Percentiles rank a stretch among this genome's conserved stretches.
phyloP scores from a whole-genome alignment of 129 eudicot genomes.

The Artemisia annua region DNA sequence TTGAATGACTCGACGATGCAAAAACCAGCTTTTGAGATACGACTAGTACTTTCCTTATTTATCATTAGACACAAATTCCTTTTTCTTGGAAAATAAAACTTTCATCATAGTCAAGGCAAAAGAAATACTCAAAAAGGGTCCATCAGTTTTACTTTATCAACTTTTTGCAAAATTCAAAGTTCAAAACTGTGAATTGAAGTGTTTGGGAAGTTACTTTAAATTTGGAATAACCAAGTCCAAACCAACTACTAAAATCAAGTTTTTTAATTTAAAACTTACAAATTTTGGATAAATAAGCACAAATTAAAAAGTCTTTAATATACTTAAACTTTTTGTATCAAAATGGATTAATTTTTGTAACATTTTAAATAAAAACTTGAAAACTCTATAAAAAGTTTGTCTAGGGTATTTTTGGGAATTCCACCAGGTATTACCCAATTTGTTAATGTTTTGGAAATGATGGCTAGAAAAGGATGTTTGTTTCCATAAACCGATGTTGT shows the following conservation, averaged over 20 bases:
- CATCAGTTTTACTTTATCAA: not conserved
- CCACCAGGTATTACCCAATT: constrained; percentile 28
- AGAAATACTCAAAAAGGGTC: constrained; percentile 14
- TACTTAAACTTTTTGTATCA: no score
- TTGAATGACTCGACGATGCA: constrained; percentile 60
- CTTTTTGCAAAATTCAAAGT: not conserved
- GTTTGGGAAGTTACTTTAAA: no score
- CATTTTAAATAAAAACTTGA: not conserved
- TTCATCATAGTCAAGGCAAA: constrained; percentile 27
- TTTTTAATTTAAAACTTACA: no score
- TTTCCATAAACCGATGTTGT: constrained; percentile 30
- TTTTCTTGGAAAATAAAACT: constrained; percentile 37
- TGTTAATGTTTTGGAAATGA: constrained; percentile 36
- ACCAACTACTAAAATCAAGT: no score
- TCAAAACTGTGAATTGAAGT: no score
- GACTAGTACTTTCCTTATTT: constrained; percentile 40
- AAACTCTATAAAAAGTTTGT: constrained; percentile 9
- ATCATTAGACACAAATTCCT: constrained; percentile 40
- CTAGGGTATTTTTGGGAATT: constrained; percentile 41
- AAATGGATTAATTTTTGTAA: no score
- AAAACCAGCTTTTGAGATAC: constrained; percentile 52
- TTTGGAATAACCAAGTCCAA: no score
- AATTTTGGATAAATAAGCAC: no score
- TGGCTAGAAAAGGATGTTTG: constrained; percentile 42
- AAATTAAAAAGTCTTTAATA: no score